A percentile compares a stretch with the other conserved stretches of the same genome.
These are phyloP conservation scores for Irineochytrium annulatum DNA, from an alignment of 192 early-diverging fungal genomes.

Conservation along the genomic window DNA sequence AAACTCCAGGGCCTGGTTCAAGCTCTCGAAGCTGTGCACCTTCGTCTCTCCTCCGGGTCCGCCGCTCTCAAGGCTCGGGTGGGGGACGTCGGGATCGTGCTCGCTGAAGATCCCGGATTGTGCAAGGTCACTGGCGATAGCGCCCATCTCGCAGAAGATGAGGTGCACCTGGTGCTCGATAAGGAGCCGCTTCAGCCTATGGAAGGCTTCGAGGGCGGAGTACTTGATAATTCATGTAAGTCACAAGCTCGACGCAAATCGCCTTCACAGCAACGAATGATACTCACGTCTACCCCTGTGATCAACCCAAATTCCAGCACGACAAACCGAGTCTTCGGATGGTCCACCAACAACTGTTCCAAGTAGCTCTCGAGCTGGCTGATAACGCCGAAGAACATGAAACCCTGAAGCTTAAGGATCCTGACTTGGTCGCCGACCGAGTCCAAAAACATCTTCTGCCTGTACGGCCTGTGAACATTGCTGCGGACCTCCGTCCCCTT, in stretches of 20 bases:
- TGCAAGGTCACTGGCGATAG: conserved; percentile 14
- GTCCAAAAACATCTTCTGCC: conserved; percentile 83
- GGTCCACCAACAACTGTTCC: conserved; percentile 27
- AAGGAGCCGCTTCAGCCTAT: conserved; percentile 74
- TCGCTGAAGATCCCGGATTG: conserved; percentile 40
- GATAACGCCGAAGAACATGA: conserved; percentile 86
- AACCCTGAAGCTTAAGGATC: conserved; percentile 84
- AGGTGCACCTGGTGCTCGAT: conserved; percentile 68
- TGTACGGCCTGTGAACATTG: conserved; percentile 82
- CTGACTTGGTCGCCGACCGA: conserved; percentile 81
- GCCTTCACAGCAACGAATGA: background rate
- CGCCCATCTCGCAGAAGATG: conserved; percentile 71
- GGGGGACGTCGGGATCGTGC: background rate
- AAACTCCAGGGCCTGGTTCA: conserved; percentile 88
- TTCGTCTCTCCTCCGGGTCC: conserved; percentile 27
- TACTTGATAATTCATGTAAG: conserved; percentile 43
- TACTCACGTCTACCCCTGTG: conserved; percentile 67
- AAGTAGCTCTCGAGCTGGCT: conserved; percentile 34
- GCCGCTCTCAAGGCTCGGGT: background rate
- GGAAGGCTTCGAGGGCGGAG: conserved; percentile 85
- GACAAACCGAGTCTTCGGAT: conserved; percentile 75
- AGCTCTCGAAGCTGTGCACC: conserved; percentile 71
- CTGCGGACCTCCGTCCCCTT: conserved; percentile 67
- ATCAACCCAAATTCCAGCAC: conserved; percentile 86
- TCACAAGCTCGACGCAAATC: conserved; percentile 2